Evolutionary conservation across 257 asterid genomes (phyloP), one percentile per base, ranked within the genome.

Genomic region (Solanum infundibuliforme): DNA sequence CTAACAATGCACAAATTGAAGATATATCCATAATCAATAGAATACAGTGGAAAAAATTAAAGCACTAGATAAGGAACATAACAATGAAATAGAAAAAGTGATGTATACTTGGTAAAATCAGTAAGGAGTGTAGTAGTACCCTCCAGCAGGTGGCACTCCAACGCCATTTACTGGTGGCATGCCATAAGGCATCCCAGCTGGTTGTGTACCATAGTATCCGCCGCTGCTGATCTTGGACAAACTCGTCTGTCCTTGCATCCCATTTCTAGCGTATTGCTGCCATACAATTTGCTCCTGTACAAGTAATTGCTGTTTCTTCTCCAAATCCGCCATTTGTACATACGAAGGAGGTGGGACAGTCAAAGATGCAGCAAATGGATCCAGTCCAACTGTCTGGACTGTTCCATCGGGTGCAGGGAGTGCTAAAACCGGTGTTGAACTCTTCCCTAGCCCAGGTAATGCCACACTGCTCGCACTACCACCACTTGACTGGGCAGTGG

Each of bases 401-500:
- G 94, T 88, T 69, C 98, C 98, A 87, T 95, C 98, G 0, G 98
- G 98, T 1, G 96, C 96, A 12, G 97, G 98, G 48, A 95, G 98
- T 1, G 97, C 98, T 91, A 95, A 73, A 7, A 93, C 95, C 0
- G 94, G 95, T 2, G 94, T 92, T 86, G 91, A 83, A 43, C 90
- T 89, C 41, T 91, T 91, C 77, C 97, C 98, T 1, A 91, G 91
- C 3, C 94, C 96, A 0, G 95, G 97, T 89, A 95, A 87, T 0
- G 97, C 98, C 75, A 95, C 98, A 7, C 97, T 94, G 73, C 98
- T 95, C 8, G 97, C 92, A 86, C 98, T 95, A 6, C 98, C 98
- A 32, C 95, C 94, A 20, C 93, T 90, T 81, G 86, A 76, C 20
- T 91, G 92, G 13, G 94, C 73, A 12, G 92, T 87, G 90, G 94